Evolutionary conservation across 768 basidiomycete species (phyloP).

Genomic region (Lentinula raphanica): DNA sequence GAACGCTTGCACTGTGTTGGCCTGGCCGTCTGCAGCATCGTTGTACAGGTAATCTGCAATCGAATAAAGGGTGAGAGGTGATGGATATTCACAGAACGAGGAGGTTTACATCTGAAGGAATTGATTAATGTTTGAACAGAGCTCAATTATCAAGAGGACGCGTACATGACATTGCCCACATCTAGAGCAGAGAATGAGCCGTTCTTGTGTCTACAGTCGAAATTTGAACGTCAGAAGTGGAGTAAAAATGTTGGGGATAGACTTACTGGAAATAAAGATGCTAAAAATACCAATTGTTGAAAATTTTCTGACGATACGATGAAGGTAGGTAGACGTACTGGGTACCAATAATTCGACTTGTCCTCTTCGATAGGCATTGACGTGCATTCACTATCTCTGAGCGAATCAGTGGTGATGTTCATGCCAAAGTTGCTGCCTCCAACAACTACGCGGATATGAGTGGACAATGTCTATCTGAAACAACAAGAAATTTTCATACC

Average conservation of each 20-base stretch:
- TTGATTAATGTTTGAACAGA: background rate
- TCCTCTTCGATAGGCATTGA: constrained; percentile 45
- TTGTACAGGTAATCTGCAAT: constrained; percentile 24
- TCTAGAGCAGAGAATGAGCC: constrained; percentile 39
- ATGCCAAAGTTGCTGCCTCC: constrained; percentile 51
- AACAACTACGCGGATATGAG: constrained; percentile 28
- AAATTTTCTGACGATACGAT: background rate
- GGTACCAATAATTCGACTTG: constrained; percentile 40
- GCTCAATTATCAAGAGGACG: constrained; percentile 8
- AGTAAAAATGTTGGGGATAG: background rate
- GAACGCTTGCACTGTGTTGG: constrained; percentile 46
- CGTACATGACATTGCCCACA: constrained; percentile 42
- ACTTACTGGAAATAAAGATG: constrained; percentile 48
- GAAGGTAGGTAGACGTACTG: constrained; percentile 25
- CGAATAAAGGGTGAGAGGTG: background rate
- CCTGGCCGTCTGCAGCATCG: constrained; percentile 41
- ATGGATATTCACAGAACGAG: background rate
- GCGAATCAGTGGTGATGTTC: constrained; percentile 31
- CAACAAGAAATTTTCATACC: constrained; percentile 20
- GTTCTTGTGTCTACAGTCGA: constrained; percentile 36
- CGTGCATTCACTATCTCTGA: constrained; percentile 45
- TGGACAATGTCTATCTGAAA: background rate
- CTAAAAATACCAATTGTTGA: constrained; percentile 20
- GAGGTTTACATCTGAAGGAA: constrained; percentile 12
- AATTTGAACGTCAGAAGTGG: background rate